Evolutionary conservation across 768 basidiomycete genomes (phyloP).

Genomic region (Lentinula detonsa): DNA sequence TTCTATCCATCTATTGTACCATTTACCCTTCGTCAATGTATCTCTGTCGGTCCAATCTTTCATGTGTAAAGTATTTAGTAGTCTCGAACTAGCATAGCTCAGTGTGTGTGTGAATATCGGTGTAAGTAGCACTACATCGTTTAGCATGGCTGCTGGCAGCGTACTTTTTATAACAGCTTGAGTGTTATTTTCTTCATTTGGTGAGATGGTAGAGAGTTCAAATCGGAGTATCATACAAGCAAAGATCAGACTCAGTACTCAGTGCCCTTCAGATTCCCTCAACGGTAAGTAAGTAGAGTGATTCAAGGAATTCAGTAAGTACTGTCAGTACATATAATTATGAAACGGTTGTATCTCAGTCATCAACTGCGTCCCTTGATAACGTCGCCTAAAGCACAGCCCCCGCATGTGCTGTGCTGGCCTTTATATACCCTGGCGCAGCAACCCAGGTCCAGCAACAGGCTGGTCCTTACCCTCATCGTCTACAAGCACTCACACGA

Average conservation of each 20-base stretch:
- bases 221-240: no score
- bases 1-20: not conserved
- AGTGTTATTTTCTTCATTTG: no score
- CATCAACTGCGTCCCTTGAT: not conserved
- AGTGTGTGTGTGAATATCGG: not conserved
- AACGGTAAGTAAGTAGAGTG: no score
- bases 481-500: not conserved
- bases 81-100: not conserved
- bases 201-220: no score
- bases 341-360: not conserved
- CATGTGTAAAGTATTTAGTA: not conserved
- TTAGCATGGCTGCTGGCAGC: no score
- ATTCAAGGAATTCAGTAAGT: no score
- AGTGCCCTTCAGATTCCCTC: no score
- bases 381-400: not conserved
- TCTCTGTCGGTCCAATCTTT: no score
- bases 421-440: constrained; percentile 25
- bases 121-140: no score
- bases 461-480: constrained; percentile 36
- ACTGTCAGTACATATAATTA: not conserved
- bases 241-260: no score
- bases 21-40: not conserved
- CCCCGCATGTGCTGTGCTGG: not conserved
- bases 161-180: no score
- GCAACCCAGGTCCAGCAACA: constrained; percentile 20